phyloP scores from a whole-genome alignment of 768 basidiomycete species.

The Phylloporus scabripes region DNA sequence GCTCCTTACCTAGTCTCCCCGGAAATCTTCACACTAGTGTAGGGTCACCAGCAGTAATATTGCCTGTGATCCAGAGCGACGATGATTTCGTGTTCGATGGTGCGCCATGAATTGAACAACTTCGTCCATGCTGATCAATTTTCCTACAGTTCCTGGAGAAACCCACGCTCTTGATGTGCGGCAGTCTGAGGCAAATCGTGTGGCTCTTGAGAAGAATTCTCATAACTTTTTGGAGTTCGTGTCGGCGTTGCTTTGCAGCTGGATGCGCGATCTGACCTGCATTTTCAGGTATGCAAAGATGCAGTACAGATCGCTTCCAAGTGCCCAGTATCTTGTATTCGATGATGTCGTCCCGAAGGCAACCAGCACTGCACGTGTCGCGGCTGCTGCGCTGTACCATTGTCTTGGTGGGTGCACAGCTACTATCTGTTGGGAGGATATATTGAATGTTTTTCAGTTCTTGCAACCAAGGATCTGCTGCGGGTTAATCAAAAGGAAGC shows the following conservation, averaged over 20 bases:
- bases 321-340: slow-evolving; percentile 47
- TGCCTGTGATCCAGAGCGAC: slow-evolving; percentile 37
- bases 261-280: slow-evolving; percentile 9
- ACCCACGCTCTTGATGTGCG: slow-evolving; percentile 40
- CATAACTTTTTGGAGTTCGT: slow-evolving; percentile 75
- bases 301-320: slow-evolving; percentile 59
- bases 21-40: slow-evolving; percentile 38
- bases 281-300: slow-evolving; percentile 65
- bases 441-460: slow-evolving; percentile 39
- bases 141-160: slow-evolving; percentile 26
- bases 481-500: slow-evolving; percentile 53
- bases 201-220: slow-evolving; percentile 69
- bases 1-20: slow-evolving; percentile 49
- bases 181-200: slow-evolving; percentile 48
- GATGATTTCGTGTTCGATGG: slow-evolving; percentile 69
- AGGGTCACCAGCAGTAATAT: slow-evolving; percentile 48
- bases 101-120: slow-evolving; percentile 24
- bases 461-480: slow-evolving; percentile 71
- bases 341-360: slow-evolving; percentile 59
- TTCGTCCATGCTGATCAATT: slow-evolving; percentile 12
- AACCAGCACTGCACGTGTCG: slow-evolving; percentile 71
- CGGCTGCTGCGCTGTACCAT: slow-evolving; percentile 79
- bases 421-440: background rate
- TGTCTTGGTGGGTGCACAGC: slow-evolving; percentile 56
- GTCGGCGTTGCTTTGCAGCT: background rate